These are phyloP conservation scores for Lecanicillium sp. DNA, from an alignment of 2,329 filamentous ascomycete species.

Conservation along the genomic window DNA sequence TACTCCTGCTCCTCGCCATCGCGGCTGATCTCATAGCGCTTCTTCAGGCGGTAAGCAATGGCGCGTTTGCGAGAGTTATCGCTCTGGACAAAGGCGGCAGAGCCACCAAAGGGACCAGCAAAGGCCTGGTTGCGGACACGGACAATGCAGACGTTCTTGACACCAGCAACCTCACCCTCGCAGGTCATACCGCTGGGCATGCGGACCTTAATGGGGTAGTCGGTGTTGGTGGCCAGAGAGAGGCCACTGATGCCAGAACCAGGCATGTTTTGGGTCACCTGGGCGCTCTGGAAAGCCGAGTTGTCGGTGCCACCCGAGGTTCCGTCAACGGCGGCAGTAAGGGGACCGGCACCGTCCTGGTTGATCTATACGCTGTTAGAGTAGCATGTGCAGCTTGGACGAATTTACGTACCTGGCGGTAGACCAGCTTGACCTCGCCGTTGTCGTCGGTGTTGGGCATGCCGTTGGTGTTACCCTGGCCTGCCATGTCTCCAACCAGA, in stretches of 20 bases:
- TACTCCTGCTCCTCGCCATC: background rate
- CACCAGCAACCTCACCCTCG: background rate
- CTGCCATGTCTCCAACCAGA: conserved; percentile 48
- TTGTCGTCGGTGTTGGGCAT: conserved; percentile 56
- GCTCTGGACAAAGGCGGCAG: conserved; percentile 54
- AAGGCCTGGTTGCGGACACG: conserved; percentile 52
- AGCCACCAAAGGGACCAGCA: conserved; percentile 58
- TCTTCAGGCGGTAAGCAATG: conserved; percentile 34
- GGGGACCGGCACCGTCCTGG: conserved; percentile 58
- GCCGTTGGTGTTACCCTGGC: conserved; percentile 46
- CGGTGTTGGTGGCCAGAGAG: conserved; percentile 48
- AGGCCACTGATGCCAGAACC: conserved; percentile 47
- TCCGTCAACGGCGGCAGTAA: conserved; percentile 50
- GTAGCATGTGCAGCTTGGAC: background rate
- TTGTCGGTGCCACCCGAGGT: conserved; percentile 54
- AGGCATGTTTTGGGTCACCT: conserved; percentile 52
- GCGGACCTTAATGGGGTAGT: conserved; percentile 55
- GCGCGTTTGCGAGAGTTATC: conserved; percentile 51
- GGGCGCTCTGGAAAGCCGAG: conserved; percentile 49
- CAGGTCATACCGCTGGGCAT: conserved; percentile 55
- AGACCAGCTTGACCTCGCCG: conserved; percentile 57
- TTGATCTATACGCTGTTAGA: conserved; percentile 48
- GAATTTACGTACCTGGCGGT: conserved; percentile 37
- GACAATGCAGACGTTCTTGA: conserved; percentile 47
- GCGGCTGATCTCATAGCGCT: conserved; percentile 8